Base-by-base conservation (phyloP, 257 asterid species). In the Fraxinus excelsior region DNA sequence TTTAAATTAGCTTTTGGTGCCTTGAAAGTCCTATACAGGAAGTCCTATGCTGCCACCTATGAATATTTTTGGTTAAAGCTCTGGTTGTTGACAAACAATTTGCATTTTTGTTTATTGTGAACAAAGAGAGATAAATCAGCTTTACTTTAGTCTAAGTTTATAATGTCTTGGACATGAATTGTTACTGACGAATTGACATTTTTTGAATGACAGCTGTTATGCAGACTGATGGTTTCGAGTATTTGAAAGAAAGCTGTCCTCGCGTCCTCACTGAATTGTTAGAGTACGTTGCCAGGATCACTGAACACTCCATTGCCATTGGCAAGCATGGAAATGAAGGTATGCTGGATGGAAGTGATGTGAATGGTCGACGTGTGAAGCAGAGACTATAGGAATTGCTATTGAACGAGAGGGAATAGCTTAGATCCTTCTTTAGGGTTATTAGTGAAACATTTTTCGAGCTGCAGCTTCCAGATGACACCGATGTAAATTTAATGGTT, bases 201-300 rank as follows among this genome's bases (percentile, higher is more conserved):
- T 73, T 38, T 74, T 74, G 49, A 42, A 26, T 82, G 90, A 62
- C 96, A 95, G 99, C 99, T 76, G 99, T 95, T 31, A 93, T 95
- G 99, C 97, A 96, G 84, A 91, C 98, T 0, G 97, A 96, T 35
- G 98, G 98, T 23, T 96, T 93, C 53, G 97, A 88, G 37, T 93
- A 96, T 88, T 80, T 96, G 74, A 91, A 88, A 86, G 96, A 91
- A 86, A 96, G 99, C 83, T 96, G 99, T 70, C 97, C 98, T 16
- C 62, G 64, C n/a, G 93, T 96, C 74, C 89, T 96, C 69, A 88
- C 97, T 0, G 98, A 96, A 77, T 73, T 96, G 81, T 84, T 96
- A 80, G 98, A 93, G 82, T 88, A 91, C 37, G 98, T 93, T 26
- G 97, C 99, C 7, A 86, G 89, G 91, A 83, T 86, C 80, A 88